phyloP scores from a whole-genome alignment of 192 early-diverging fungal genomes.

The Mortierella alpina region DNA sequence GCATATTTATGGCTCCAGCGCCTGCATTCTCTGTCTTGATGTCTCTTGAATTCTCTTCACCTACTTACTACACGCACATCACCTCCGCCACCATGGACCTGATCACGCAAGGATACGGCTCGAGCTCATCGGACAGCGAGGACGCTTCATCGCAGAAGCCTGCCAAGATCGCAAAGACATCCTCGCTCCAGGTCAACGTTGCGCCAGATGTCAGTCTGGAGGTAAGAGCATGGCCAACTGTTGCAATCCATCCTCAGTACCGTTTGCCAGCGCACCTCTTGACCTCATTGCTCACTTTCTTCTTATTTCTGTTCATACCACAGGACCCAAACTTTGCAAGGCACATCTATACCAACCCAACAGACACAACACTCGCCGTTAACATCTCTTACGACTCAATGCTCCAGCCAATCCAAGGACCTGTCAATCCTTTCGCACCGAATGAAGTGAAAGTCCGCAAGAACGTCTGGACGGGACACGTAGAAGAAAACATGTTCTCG shows the following conservation, averaged over 20 bases:
- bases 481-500: constrained; percentile 78
- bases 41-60: not conserved
- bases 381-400: constrained; percentile 72
- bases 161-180: constrained; percentile 31
- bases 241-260: not conserved
- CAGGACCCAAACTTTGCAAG: constrained; percentile 54
- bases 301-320: constrained; percentile 2
- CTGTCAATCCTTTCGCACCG: constrained; percentile 64
- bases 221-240: constrained; percentile 33
- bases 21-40: not conserved
- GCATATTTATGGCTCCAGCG: not conserved
- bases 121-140: constrained; percentile 44
- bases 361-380: constrained; percentile 63
- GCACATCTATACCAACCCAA: constrained; percentile 64
- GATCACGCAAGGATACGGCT: constrained; percentile 50
- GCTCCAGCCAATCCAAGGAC: constrained; percentile 61
- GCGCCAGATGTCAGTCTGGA: constrained; percentile 66
- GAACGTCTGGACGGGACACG: constrained; percentile 78
- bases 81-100: constrained; percentile 37
- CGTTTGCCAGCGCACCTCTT: not conserved
- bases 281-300: not conserved
- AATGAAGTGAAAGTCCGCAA: constrained; percentile 52
- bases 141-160: constrained; percentile 24
- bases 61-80: too few relatives aligned
- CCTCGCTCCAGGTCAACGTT: constrained; percentile 45